Evolutionary conservation across 805 yeast genomes (phyloP).

Genomic region (Kodamaea kakaduensis): DNA sequence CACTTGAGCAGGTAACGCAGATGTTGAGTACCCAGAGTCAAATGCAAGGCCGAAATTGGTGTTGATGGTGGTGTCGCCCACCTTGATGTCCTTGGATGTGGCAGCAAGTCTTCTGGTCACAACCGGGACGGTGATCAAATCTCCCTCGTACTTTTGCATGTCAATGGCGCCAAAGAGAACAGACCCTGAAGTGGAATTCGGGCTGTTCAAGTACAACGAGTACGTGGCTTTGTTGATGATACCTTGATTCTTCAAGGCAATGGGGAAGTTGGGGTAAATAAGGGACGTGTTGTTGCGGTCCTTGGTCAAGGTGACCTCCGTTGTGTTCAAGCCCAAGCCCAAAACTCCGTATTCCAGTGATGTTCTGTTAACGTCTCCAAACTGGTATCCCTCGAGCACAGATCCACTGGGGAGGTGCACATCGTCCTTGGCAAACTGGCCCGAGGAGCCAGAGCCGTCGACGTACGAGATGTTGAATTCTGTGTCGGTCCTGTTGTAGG

Average conservation of each 20-base stretch:
- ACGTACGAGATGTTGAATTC: conserved; percentile 8
- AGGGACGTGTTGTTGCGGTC: background rate
- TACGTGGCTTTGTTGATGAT: conserved; percentile 10
- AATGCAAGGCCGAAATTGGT: conserved; percentile 4
- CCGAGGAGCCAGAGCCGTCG: conserved; percentile 7
- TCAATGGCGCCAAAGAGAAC: conserved; percentile 22
- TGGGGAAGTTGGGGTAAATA: conserved; percentile 12
- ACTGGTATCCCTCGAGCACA: conserved; percentile 6
- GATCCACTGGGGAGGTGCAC: conserved; percentile 8
- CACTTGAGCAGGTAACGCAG: conserved; percentile 6
- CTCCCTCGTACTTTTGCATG: conserved; percentile 14
- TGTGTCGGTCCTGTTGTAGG: background rate
- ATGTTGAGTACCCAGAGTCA: conserved; percentile 11
- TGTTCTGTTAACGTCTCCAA: conserved; percentile 7
- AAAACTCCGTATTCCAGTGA: conserved; percentile 6
- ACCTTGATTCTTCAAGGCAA: conserved; percentile 10
- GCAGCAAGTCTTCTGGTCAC: conserved; percentile 6
- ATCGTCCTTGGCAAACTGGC: conserved; percentile 8
- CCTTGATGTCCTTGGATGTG: conserved; percentile 1
- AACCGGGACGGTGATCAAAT: conserved; percentile 2
- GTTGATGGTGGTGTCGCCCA: conserved; percentile 1
- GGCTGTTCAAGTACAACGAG: conserved; percentile 15
- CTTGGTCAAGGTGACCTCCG: conserved; percentile 2
- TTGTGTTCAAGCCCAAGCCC: conserved; percentile 8
- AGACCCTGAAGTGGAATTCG: conserved; percentile 11